Evolutionary conservation across 148 eudicot genomes (phyloP).

Genomic region (Vaccinium darrowii): DNA sequence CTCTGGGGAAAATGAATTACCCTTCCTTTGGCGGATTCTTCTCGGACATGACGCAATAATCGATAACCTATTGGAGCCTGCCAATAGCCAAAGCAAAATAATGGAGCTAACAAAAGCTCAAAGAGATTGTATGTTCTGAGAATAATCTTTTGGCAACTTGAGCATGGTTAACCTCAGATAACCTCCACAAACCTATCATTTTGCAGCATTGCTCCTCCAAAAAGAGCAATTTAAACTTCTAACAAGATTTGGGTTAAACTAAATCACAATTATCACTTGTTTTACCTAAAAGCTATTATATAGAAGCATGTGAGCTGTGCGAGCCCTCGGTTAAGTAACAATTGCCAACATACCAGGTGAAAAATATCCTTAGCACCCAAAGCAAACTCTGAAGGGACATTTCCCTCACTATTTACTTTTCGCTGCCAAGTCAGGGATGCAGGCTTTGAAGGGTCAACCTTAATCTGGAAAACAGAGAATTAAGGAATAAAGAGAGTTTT

Average conservation of each 20-base stretch:
- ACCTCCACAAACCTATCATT: background rate
- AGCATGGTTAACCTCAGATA: background rate
- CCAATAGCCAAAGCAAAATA: slow-evolving; percentile 1
- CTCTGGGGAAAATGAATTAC: slow-evolving; percentile 34
- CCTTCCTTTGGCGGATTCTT: slow-evolving; percentile 67
- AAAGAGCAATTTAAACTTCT: background rate
- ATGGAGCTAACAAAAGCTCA: background rate
- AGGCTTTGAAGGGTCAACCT: slow-evolving; percentile 66
- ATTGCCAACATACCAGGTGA: slow-evolving; percentile 55
- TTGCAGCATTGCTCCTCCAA: background rate
- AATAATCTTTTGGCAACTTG: background rate
- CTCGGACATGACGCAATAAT: slow-evolving; percentile 63
- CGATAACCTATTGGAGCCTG: slow-evolving; percentile 86
- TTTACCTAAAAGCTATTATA: background rate
- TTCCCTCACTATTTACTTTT: slow-evolving; percentile 52
- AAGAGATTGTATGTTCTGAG: background rate
- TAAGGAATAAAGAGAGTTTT: background rate
- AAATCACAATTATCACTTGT: background rate
- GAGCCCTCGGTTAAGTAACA: background rate
- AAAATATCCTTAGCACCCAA: slow-evolving; percentile 50
- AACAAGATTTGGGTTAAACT: background rate
- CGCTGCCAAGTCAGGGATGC: slow-evolving; percentile 79
- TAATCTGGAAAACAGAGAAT: slow-evolving; percentile 38
- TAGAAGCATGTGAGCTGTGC: background rate
- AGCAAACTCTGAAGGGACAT: slow-evolving; percentile 48